A percentile compares a stretch with the other conserved stretches of the same genome.
These are phyloP conservation scores for Vigna trinervia DNA, from an alignment of 306 rosid species.

Conservation along the genomic window DNA sequence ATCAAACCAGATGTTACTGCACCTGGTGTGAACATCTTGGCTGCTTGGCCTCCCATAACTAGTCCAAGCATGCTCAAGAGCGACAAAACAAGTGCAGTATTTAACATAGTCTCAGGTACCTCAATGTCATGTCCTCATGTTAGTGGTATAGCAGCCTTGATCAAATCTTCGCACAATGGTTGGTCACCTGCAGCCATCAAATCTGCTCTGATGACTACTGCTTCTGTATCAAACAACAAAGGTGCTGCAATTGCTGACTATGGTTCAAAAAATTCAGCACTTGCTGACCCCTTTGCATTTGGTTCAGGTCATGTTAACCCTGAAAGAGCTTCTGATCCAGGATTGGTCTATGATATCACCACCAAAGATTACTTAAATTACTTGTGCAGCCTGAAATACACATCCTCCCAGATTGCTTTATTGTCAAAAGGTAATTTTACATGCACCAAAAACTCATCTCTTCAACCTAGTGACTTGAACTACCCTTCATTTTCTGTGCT, in stretches of 20 bases:
- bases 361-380: constrained; percentile 55
- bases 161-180: constrained; percentile 58
- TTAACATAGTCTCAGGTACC: constrained; percentile 69
- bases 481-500: constrained; percentile 69
- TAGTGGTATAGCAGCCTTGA: constrained; percentile 64
- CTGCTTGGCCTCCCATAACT: constrained; percentile 67
- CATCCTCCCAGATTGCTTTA: constrained; percentile 60
- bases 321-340: constrained; percentile 68
- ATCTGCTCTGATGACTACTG: constrained; percentile 76
- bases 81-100: constrained; percentile 59
- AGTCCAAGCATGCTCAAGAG: constrained; percentile 54
- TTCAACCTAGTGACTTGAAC: constrained; percentile 57
- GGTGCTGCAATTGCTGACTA: constrained; percentile 49
- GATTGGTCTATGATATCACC: constrained; percentile 60
- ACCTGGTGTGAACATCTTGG: constrained; percentile 74
- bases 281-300: constrained; percentile 60
- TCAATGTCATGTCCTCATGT: constrained; percentile 84
- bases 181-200: constrained; percentile 78
- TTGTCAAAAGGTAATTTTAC: constrained; percentile 49
- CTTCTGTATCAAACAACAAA: constrained; percentile 55
- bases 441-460: constrained; percentile 41
- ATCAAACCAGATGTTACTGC: constrained; percentile 77
- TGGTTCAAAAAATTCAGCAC: constrained; percentile 36
- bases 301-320: constrained; percentile 75
- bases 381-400: constrained; percentile 61